phyloP scores from a whole-genome alignment of 805 yeast species.

The Teunomyces gatunensis region DNA sequence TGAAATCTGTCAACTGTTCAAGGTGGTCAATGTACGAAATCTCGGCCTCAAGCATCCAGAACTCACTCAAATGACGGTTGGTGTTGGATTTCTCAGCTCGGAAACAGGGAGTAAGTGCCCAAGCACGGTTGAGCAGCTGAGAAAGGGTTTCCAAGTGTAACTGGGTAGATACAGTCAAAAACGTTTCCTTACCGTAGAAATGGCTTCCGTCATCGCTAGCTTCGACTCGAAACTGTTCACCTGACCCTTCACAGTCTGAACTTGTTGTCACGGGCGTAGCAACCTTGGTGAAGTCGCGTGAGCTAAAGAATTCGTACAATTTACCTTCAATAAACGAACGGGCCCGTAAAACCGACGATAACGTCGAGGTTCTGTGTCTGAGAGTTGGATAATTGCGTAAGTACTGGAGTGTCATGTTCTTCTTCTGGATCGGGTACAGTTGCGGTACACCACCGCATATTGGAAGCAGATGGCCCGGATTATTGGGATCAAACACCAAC shows the following conservation, averaged over 20 bases:
- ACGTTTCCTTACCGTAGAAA: slow-evolving; percentile 68
- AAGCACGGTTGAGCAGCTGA: slow-evolving; percentile 72
- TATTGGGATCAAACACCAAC: slow-evolving; percentile 21
- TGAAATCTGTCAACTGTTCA: slow-evolving; percentile 57
- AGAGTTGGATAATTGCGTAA: slow-evolving; percentile 72
- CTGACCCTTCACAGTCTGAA: slow-evolving; percentile 97
- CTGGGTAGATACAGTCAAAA: slow-evolving; percentile 87
- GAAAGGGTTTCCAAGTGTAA: slow-evolving; percentile 82
- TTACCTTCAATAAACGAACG: slow-evolving; percentile 64
- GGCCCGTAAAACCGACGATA: slow-evolving; percentile 66
- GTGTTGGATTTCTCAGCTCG: slow-evolving; percentile 93
- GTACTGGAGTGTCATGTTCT: slow-evolving; percentile 61
- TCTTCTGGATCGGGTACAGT: slow-evolving; percentile 81
- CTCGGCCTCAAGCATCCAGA: slow-evolving; percentile 98
- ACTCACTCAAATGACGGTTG: slow-evolving; percentile 86
- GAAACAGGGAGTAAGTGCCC: slow-evolving; percentile 89
- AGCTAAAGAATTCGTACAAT: slow-evolving; percentile 53
- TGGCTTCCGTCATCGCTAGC: slow-evolving; percentile 20
- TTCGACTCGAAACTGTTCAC: slow-evolving; percentile 73
- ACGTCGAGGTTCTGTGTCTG: slow-evolving; percentile 68
- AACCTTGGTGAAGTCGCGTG: slow-evolving; percentile 61
- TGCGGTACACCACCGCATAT: slow-evolving; percentile 62
- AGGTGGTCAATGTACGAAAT: slow-evolving; percentile 62
- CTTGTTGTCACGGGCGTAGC: slow-evolving; percentile 85
- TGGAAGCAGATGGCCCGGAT: slow-evolving; percentile 31